Evolutionary conservation across 805 yeast genomes (phyloP).

Genomic region (Starmerella gropengiesseri): DNA sequence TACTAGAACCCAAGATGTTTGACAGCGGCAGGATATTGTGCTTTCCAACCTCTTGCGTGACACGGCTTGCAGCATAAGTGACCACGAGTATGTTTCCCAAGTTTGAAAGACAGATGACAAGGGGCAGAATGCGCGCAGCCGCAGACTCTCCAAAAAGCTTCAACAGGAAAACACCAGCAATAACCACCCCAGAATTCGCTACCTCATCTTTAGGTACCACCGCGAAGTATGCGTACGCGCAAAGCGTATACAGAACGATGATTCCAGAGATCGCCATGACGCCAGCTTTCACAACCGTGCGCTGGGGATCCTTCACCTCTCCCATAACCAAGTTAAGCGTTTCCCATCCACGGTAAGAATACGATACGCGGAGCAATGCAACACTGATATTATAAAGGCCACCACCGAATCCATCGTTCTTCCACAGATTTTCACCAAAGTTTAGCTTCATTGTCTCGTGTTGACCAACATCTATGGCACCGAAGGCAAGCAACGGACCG

Average conservation of each 20-base stretch:
- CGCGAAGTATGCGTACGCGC: slow-evolving; percentile 47
- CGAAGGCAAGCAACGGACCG: slow-evolving; percentile 34
- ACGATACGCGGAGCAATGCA: slow-evolving; percentile 48
- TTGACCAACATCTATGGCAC: slow-evolving; percentile 26
- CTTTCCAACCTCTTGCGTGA: slow-evolving; percentile 46
- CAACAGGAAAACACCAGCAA: slow-evolving; percentile 52
- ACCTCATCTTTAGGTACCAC: slow-evolving; percentile 38
- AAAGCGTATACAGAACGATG: slow-evolving; percentile 44
- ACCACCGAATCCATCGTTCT: slow-evolving; percentile 33
- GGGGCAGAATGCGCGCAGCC: slow-evolving; percentile 41
- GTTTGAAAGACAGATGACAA: slow-evolving; percentile 50
- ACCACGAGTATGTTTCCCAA: slow-evolving; percentile 58
- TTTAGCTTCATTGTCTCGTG: slow-evolving; percentile 28
- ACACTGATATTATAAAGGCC: slow-evolving; percentile 44
- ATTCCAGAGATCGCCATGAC: slow-evolving; percentile 46
- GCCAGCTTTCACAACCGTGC: slow-evolving; percentile 49
- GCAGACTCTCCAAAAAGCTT: slow-evolving; percentile 47
- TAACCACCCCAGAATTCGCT: slow-evolving; percentile 45
- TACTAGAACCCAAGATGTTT: slow-evolving; percentile 34
- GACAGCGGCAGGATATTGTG: slow-evolving; percentile 44
- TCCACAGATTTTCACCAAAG: slow-evolving; percentile 33
- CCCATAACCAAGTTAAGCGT: slow-evolving; percentile 53
- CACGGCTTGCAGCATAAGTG: slow-evolving; percentile 48
- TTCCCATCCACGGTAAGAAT: slow-evolving; percentile 63
- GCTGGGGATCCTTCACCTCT: slow-evolving; percentile 47